These are phyloP conservation scores for Arachis stenosperma DNA, from an alignment of 306 rosid genomes.

Conservation along the genomic window DNA sequence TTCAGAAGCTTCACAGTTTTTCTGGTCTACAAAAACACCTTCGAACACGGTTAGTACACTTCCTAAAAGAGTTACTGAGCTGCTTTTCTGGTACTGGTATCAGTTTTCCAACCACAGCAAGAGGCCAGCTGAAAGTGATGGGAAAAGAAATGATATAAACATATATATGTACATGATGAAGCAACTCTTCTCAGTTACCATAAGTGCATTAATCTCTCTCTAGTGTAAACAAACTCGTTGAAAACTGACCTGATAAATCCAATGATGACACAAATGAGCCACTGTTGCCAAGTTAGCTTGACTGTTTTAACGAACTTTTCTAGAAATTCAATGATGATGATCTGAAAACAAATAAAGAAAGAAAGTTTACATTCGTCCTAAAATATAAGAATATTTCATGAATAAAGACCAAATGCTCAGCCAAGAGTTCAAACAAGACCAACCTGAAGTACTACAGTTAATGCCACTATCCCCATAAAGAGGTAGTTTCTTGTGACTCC, in stretches of 20 bases:
- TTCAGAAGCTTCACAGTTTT: conserved; percentile 20
- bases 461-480: conserved; percentile 74
- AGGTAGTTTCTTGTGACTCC: conserved; percentile 74
- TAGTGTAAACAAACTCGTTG: neutral
- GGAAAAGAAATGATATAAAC: conserved; percentile 32
- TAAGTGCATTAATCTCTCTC: neutral
- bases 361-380: neutral
- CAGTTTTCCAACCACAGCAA: conserved; percentile 75
- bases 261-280: conserved; percentile 73
- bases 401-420: conserved; percentile 5
- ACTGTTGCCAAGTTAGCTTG: conserved; percentile 71
- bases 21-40: conserved; percentile 14
- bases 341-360: conserved; percentile 44
- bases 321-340: conserved; percentile 72
- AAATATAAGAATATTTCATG: neutral
- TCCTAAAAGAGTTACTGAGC: conserved; percentile 11
- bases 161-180: conserved; percentile 4
- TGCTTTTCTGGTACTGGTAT: conserved; percentile 65
- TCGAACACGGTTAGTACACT: neutral
- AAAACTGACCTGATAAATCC: conserved; percentile 72
- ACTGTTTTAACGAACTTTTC: conserved; percentile 78
- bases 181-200: conserved; percentile 1
- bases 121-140: conserved; percentile 78
- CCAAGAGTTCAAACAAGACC: conserved; percentile 20
- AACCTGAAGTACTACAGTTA: conserved; percentile 86